Evolutionary conservation across 2,329 filamentous ascomycete species (phyloP), one percentile per base, ranked within the genome.

Genomic region (Scolecobasidium constrictum): DNA sequence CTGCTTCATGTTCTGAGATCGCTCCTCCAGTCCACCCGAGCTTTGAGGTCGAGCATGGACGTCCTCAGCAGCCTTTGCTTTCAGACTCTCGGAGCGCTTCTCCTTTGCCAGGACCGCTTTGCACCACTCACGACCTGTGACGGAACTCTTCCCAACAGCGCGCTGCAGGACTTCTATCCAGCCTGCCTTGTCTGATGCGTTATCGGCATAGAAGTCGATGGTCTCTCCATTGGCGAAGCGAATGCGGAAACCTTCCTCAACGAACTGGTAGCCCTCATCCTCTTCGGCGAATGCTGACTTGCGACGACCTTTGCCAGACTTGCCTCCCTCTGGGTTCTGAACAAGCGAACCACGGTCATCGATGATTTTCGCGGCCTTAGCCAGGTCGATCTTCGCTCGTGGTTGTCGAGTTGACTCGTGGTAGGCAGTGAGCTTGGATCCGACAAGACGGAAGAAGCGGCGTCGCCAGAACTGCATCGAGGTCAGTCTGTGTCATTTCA

Each of bases 261-360:
- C 90, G 60, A 98, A 98, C 84, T 95, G 94, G 69, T 98, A 98
- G 34, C 92, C 92, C 59, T 98, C 92, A 64, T 98, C 92, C 51
- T 98, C 92, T 62, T 96, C 92, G 2, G 90, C 88, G 61, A 98
- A 98, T 9, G 86, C 92, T 23, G 88, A 95, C 61, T 93, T 87
- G 44, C 92, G 83, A 35, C 92, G 83, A 52, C 78, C 81, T 31
- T 46, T 46, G 44, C 86, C 85, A 49, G 75, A 76, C 57, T 80
- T 84, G 45, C 81, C 83, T 56, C 59, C 58, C 1, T 93, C 86
- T 51, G 40, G 26, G 13, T 85, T 87, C 55, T 94, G 83, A 5
- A 81, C 86, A 38, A 98, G 70, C 16, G 84, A 73, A 16, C 79
- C 79, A 45, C 86, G 84, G 60, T 98, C 92, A 57, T 98, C 92